phyloP scores from a whole-genome alignment of 257 asterid genomes.

The Verbena officinalis region DNA sequence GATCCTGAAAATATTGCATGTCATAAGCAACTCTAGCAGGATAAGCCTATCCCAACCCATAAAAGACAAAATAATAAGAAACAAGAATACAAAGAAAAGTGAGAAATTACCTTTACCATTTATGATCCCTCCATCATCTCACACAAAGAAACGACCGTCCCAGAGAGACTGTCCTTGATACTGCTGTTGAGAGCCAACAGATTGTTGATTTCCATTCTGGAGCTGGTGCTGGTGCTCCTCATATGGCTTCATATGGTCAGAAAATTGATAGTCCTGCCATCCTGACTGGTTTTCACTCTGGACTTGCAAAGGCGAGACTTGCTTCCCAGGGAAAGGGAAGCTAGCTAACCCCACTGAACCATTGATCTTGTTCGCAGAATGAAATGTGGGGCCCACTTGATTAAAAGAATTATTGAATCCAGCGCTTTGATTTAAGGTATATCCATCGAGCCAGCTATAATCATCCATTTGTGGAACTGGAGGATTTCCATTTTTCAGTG shows the following conservation, averaged over 20 bases:
- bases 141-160: conserved; percentile 74
- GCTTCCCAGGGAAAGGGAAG: conserved; percentile 94
- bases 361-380: conserved; percentile 44
- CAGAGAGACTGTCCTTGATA: conserved; percentile 79
- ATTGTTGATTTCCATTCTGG: conserved; percentile 60
- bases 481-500: conserved; percentile 47
- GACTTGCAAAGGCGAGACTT: conserved; percentile 45
- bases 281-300: conserved; percentile 57
- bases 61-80: not conserved
- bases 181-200: conserved; percentile 59
- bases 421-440: conserved; percentile 56
- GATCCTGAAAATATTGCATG: conserved; percentile 36
- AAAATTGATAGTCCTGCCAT: conserved; percentile 55
- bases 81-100: not conserved
- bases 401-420: conserved; percentile 54
- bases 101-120: conserved; percentile 46
- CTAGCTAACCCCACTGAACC: conserved; percentile 48
- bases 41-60: not conserved
- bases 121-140: conserved; percentile 52
- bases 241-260: conserved; percentile 53
- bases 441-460: conserved; percentile 92
- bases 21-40: not conserved
- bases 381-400: conserved; percentile 46
- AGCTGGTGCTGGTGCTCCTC: conserved; percentile 69
- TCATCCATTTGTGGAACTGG: conserved; percentile 60